Conservation (phyloP, 2,329 filamentous ascomycete genomes). For the Chrysosporium queenslandicum region DNA sequence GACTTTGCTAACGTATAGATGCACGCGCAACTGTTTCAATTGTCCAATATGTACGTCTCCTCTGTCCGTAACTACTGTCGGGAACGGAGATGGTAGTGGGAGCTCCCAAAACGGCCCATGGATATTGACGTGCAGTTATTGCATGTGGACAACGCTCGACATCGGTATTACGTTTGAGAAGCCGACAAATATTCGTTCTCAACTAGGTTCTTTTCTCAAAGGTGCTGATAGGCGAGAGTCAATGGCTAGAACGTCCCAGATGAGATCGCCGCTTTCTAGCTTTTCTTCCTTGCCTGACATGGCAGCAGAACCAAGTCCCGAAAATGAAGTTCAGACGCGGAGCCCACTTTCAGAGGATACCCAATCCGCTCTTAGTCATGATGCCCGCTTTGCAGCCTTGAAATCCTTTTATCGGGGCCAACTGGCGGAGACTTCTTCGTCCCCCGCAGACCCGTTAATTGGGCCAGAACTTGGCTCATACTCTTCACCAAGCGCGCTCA, state of each 20-base stretch:
- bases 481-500: constrained; percentile 68
- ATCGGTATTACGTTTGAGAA: constrained; percentile 86
- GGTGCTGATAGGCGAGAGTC: constrained; percentile 31
- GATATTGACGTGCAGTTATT: constrained; percentile 78
- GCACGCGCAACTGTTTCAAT: constrained; percentile 89
- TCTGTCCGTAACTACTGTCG: constrained; percentile 62
- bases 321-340: constrained; percentile 24
- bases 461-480: constrained; percentile 45
- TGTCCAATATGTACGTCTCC: constrained; percentile 82
- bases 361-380: constrained; percentile 44
- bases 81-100: constrained; percentile 40
- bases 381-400: constrained; percentile 62
- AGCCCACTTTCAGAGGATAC: constrained; percentile 28
- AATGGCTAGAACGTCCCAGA: constrained; percentile 26
- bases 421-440: constrained; percentile 52
- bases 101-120: constrained; percentile 50
- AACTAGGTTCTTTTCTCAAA: constrained; percentile 60
- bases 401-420: constrained; percentile 75
- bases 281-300: constrained; percentile 28
- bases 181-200: constrained; percentile 71
- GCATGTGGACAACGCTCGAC: constrained; percentile 84
- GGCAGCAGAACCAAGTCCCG: background rate
- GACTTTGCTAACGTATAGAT: constrained; percentile 45
- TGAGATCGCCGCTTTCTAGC: constrained; percentile 32
- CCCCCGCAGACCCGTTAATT: constrained; percentile 41